Conservation (phyloP, 1,284 basidiomycete species). For the Inonotus obliquus region DNA sequence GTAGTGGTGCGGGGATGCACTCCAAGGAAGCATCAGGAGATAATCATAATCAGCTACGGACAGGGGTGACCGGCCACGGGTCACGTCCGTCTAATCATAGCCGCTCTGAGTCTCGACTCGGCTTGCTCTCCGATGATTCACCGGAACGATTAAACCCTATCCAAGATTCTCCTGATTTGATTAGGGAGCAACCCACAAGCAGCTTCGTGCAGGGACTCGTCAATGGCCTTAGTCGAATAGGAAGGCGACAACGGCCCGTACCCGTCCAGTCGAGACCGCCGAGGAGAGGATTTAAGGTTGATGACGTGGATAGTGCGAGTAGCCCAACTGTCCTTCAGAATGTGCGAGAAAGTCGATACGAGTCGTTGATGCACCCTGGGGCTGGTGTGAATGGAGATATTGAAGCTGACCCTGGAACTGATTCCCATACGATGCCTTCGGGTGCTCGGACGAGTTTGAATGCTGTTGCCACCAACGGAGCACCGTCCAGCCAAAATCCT, state of each 20-base stretch:
- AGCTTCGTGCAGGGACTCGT: not conserved
- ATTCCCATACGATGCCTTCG: not conserved
- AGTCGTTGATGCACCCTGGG: not conserved
- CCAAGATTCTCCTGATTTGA: conserved; percentile 10
- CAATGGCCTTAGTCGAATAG: not conserved
- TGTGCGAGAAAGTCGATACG: not conserved
- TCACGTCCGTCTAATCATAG: not conserved
- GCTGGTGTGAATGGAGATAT: not conserved
- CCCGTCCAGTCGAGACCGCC: conserved; percentile 13
- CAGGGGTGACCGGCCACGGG: not conserved
- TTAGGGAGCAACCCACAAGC: not conserved
- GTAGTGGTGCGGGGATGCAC: not conserved
- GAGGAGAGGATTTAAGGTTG: conserved; percentile 13
- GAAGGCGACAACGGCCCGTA: conserved; percentile 1
- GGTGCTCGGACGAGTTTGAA: not conserved
- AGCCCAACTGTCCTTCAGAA: not conserved
- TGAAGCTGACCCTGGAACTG: not conserved
- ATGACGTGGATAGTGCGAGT: conserved; percentile 15
- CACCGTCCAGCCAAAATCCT: not conserved
- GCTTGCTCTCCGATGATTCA: not conserved
- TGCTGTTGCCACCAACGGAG: not conserved
- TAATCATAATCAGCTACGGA: not conserved
- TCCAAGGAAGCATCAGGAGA: not conserved
- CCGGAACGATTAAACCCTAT: not conserved
- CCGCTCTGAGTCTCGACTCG: conserved; percentile 5